Percentiles rank a stretch among this genome's conserved stretches.
Conservation (phyloP, 2,329 filamentous ascomycete genomes). For the Fusarium sarcochroum region DNA sequence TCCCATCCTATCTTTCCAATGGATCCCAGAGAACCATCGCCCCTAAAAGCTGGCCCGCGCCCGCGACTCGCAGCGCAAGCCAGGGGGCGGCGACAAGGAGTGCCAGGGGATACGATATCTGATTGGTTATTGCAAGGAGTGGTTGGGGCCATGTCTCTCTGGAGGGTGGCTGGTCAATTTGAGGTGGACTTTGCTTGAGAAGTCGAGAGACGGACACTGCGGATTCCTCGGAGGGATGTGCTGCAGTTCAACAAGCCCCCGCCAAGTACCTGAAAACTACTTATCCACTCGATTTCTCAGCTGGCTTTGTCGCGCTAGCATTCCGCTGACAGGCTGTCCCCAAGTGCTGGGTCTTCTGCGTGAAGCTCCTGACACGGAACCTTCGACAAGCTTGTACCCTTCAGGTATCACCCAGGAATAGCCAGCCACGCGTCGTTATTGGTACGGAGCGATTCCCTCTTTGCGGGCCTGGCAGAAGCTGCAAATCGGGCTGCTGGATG, state of each 20-base stretch:
- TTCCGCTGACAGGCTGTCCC: background rate
- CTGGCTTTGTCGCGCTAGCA: conserved; percentile 17
- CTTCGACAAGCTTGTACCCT: conserved; percentile 19
- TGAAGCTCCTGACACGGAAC: conserved; percentile 17
- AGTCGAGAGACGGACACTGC: conserved; percentile 16
- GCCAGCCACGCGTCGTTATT: conserved; percentile 44
- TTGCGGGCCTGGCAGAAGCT: conserved; percentile 21
- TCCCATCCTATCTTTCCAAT: conserved; percentile 22
- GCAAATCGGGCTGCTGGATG: conserved; percentile 33
- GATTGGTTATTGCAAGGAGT: conserved; percentile 23
- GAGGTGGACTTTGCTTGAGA: conserved; percentile 23
- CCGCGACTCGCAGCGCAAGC: conserved; percentile 37
- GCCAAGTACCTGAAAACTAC: conserved; percentile 29
- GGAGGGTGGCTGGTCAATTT: conserved; percentile 38
- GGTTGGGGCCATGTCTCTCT: conserved; percentile 33
- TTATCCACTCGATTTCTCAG: conserved; percentile 19
- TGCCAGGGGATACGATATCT: conserved; percentile 25
- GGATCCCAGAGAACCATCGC: conserved; percentile 30
- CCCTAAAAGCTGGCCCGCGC: conserved; percentile 32
- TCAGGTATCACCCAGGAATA: conserved; percentile 19
- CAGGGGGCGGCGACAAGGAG: conserved; percentile 33
- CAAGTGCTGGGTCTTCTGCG: background rate
- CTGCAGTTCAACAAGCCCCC: conserved; percentile 12
- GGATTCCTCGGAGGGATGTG: conserved; percentile 35
- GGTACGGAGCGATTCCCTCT: conserved; percentile 36